Conservation (phyloP, 108 stramenopile species). For the Discostella stelligeroides region DNA sequence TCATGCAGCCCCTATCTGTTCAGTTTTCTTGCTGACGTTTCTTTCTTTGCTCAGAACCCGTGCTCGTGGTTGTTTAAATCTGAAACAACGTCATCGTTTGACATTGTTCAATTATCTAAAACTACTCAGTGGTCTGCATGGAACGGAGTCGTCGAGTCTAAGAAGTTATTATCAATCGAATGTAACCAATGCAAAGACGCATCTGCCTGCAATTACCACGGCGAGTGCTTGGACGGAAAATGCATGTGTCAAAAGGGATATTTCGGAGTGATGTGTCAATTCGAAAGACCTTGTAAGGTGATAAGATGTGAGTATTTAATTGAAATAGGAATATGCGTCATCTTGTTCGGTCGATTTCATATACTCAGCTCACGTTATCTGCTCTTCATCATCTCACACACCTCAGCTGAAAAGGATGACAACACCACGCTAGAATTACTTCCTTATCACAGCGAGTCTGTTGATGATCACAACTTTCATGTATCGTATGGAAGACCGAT, state of each 20-base stretch:
- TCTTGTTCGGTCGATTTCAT: no score
- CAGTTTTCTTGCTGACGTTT: background rate
- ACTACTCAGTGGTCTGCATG: conserved; percentile 31
- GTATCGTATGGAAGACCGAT: conserved; percentile 38
- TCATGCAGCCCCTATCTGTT: no score
- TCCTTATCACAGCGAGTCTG: no score
- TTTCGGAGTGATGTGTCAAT: conserved; percentile 23
- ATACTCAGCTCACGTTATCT: no score
- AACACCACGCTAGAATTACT: conserved; percentile 22
- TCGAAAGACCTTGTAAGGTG: conserved; percentile 15
- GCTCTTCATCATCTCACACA: no score
- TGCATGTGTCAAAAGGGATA: conserved; percentile 14
- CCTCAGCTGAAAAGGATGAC: conserved; percentile 36
- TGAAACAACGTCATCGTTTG: conserved; percentile 12
- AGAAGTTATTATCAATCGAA: background rate
- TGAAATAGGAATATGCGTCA: no score
- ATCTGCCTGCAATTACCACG: conserved; percentile 30
- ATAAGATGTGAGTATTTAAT: conserved; percentile 21
- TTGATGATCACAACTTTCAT: conserved; percentile 26
- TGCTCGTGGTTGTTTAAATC: conserved; percentile 30
- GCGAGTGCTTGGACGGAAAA: conserved; percentile 12
- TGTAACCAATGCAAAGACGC: conserved; percentile 18
- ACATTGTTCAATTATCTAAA: conserved; percentile 29
- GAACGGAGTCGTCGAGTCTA: conserved; percentile 21
- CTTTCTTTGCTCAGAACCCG: conserved; percentile 7